Base-by-base conservation (phyloP, 1,284 basidiomycete species). In the Takashimella koratensis region DNA sequence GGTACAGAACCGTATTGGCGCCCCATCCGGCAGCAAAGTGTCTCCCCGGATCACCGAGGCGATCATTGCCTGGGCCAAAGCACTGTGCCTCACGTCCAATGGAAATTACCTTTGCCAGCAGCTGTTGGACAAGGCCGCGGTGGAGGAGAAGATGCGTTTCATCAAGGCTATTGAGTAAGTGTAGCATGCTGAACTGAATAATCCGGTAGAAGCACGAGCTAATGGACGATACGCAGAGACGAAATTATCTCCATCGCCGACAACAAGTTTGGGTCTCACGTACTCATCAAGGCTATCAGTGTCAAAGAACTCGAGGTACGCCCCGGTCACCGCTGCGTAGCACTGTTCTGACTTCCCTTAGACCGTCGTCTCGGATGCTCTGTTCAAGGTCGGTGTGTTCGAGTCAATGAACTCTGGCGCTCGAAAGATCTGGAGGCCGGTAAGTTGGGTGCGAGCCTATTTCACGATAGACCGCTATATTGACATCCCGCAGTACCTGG, bases 51-150 rank as follows among this genome's bases (percentile, higher is more conserved):
- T 73, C 11, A 59, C 65, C 41, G 56, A 51, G 23, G 56, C 63
- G 19, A 73, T 71, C 48, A 58, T 69, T 11, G 70, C 70, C 42
- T 66, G 55, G 57, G 70, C 70, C 8, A 63, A 65, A 42, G 52
- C 55, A 3, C 67, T 73, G n/a, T 73, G 71, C 54, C 68, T 62
- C 47, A 71, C 70, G 12, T 69, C 70, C 25, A 71, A 68, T 43
- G 71, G 71, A 21, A 73, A 73, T 51, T 71, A 73, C 46, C 64
- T 73, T 13, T 73, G 71, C 52, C 71, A 73, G 44, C 71, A 73
- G 53, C 59, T 73, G 25, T 61, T 73, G 6, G 71, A 73, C 36
- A 62, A 65, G 45, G 67, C 66, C 1, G 60, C 63, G 2, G 43
- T 54, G 4, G 59, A 64, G 40, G 71, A 73, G 50, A 70, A 67